Conservation (phyloP, 2,329 filamentous ascomycete species). For the Dactylellina haptotyla region DNA sequence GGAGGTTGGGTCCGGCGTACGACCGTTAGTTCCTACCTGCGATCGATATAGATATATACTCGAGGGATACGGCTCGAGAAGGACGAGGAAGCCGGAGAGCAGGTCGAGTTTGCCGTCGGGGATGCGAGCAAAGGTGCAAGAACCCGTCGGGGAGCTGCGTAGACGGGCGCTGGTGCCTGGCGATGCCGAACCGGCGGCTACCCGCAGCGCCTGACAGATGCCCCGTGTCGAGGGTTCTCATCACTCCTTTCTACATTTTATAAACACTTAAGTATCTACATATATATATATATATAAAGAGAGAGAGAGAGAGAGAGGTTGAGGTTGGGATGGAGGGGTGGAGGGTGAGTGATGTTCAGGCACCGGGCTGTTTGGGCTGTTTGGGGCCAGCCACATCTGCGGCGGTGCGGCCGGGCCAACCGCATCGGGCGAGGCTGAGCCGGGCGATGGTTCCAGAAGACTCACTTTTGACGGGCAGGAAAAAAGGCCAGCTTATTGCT, state of each 20-base stretch:
- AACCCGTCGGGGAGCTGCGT: conserved; percentile 12
- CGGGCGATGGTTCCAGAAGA: conserved; percentile 24
- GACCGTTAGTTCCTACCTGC: neutral
- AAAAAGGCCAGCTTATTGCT: no score
- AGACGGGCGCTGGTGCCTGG: conserved; percentile 23
- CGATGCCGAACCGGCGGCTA: conserved; percentile 12
- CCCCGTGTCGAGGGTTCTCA: neutral
- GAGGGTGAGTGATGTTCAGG: no score
- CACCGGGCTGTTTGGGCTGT: no score
- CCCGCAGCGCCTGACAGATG: neutral
- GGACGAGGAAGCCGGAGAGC: neutral
- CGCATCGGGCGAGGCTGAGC: neutral
- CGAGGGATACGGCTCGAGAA: neutral
- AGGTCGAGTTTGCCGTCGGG: conserved; percentile 26
- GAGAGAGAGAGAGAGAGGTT: neutral
- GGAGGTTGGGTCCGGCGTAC: conserved; percentile 15
- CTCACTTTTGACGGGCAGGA: neutral
- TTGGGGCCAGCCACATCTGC: no score
- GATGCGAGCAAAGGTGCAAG: no score
- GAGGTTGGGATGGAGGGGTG: neutral
- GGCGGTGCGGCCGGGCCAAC: neutral
- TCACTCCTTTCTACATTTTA: neutral
- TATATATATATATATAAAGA: neutral
- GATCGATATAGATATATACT: neutral
- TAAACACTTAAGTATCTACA: no score